Percentiles rank a stretch among this genome's conserved stretches.
Conservation (phyloP, 2,329 filamentous ascomycete genomes). For the Cadophora malorum region DNA sequence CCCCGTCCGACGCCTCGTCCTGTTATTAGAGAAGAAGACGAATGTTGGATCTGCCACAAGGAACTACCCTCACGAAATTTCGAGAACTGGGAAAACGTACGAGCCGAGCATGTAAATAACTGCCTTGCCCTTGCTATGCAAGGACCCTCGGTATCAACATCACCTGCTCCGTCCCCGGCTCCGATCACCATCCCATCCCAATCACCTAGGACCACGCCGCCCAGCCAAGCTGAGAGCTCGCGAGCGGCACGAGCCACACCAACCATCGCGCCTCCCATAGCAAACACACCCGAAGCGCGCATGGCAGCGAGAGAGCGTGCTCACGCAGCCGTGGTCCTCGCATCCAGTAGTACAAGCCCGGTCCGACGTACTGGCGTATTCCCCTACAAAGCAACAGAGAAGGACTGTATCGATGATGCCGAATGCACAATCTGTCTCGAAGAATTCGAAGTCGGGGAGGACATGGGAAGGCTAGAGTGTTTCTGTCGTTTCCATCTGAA, state of each 20-base stretch:
- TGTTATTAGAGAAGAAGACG: slow-evolving; percentile 73
- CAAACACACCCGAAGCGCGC: slow-evolving; percentile 33
- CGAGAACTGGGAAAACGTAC: slow-evolving; percentile 58
- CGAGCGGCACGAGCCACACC: neutral
- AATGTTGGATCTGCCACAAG: slow-evolving; percentile 77
- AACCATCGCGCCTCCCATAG: slow-evolving; percentile 9
- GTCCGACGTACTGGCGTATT: slow-evolving; percentile 65
- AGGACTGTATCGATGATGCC: slow-evolving; percentile 70
- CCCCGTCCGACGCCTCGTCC: slow-evolving; percentile 32
- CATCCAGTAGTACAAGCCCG: slow-evolving; percentile 39
- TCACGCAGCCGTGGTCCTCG: slow-evolving; percentile 34
- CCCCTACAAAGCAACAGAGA: slow-evolving; percentile 68
- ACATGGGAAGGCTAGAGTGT: slow-evolving; percentile 71
- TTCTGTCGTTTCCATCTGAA: slow-evolving; percentile 67
- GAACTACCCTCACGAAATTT: slow-evolving; percentile 68
- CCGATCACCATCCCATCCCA: neutral
- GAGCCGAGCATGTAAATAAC: slow-evolving; percentile 63
- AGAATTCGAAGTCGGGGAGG: slow-evolving; percentile 66
- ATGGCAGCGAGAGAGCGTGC: slow-evolving; percentile 36
- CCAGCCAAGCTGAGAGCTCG: slow-evolving; percentile 4
- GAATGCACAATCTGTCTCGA: slow-evolving; percentile 74
- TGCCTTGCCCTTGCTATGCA: slow-evolving; percentile 53
- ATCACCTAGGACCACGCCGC: neutral
- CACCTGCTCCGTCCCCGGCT: slow-evolving; percentile 27
- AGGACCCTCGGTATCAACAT: slow-evolving; percentile 21